These are phyloP conservation scores for Francoa sonchifolia DNA, from an alignment of 441 rosid genomes.

Conservation along the genomic window DNA sequence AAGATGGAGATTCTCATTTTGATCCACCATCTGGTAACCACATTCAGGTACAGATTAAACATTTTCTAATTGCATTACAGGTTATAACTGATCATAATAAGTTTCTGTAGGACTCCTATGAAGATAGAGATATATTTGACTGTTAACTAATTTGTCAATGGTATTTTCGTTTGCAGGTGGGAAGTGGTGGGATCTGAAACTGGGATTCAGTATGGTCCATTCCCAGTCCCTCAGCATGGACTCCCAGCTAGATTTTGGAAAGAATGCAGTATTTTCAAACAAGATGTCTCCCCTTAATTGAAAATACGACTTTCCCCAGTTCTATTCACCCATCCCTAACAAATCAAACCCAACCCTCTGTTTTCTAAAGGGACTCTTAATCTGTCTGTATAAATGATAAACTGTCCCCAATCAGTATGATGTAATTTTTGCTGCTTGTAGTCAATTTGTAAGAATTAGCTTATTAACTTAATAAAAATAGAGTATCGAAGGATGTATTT, in stretches of 20 bases:
- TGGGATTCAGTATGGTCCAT: conserved; percentile 78
- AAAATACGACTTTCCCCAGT: conserved; percentile 2
- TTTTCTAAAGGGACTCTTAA: conserved; percentile 7
- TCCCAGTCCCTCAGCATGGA: conserved; percentile 69
- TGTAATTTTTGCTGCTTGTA: too few relatives aligned
- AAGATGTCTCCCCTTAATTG: conserved; percentile 7
- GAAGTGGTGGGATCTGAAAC: conserved; percentile 44
- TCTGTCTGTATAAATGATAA: background rate
- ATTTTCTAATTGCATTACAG: too few relatives aligned
- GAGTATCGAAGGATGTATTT: too few relatives aligned
- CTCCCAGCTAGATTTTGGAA: conserved; percentile 64
- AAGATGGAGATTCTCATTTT: conserved; percentile 70
- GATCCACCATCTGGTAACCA: conserved; percentile 60
- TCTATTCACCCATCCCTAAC: conserved; percentile 6
- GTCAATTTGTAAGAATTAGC: too few relatives aligned
- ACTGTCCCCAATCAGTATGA: too few relatives aligned
- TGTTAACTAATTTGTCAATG: background rate
- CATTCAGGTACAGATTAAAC: conserved; percentile 57
- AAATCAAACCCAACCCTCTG: conserved; percentile 6
- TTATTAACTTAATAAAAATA: too few relatives aligned
- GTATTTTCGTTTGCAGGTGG: conserved; percentile 41
- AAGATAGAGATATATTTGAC: background rate
- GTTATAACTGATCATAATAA: too few relatives aligned
- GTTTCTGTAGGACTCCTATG: too few relatives aligned
- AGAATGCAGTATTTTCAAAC: conserved; percentile 13